Base-by-base conservation (phyloP, 768 basidiomycete species). In the Lentinula edodes region DNA sequence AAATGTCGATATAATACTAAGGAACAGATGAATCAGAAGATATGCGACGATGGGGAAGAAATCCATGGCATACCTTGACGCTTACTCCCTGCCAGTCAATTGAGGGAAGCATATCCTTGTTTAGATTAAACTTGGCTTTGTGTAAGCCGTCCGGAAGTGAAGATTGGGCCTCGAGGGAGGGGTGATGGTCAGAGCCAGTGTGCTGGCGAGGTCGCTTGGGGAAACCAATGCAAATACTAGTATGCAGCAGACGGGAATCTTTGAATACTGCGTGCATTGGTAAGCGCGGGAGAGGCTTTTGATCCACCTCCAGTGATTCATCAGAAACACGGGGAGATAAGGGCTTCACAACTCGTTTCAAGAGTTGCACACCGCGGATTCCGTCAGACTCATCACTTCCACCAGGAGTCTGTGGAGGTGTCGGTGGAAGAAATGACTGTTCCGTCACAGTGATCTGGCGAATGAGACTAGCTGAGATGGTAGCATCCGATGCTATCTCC, bases 1-100 rank as follows among this genome's bases (percentile, higher is more conserved):
- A 86, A 36, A 88, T 78, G 61, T 90, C 87, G 60, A 90, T 73
- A 69, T 88, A 90, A 72, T 90, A 90, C 89, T 91, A 41, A 67
- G 61, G 32, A 18, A 42, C 38, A 55, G 36, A 34, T 45, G 50
- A 45, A 23, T 62, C 34, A 63, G 34, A 57, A 58, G 64, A 52
- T 23, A 15, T 16, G 16, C 3, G 36, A 63, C 16, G 35, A 52
- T 20, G 15, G 18, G 13, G 23, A 18, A 28, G 20, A 42, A 39
- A 12, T 38, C 23, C 16, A 50, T 20, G 18, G 72, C 78, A 59
- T 67, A 89, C 89, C 80, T 88, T 86, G 53, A 90, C 83, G 57
- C 77, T 83, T 16, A 91, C 66, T 8, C 88, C 88, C 51, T 76
- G 74, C 86, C 88, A 89, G 60, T 88, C 82, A 58, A 89, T 80